These are phyloP conservation scores for Dendrocalamus latiflorus DNA, from an alignment of 202 grass and related monocot genomes.

Conservation along the genomic window DNA sequence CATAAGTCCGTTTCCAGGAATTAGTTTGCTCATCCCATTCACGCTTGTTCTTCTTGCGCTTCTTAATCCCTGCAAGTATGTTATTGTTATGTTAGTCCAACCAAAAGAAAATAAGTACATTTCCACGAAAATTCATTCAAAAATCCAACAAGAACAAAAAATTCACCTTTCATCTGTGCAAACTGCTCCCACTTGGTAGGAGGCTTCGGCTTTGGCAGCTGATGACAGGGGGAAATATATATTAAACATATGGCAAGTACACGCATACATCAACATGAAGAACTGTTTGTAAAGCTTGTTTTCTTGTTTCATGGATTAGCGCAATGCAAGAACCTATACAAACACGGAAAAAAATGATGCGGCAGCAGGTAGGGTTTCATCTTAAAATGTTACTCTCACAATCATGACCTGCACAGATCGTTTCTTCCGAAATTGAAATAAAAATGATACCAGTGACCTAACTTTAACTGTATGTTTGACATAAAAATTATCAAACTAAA, in stretches of 20 bases:
- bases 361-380: background rate
- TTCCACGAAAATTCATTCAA: background rate
- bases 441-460: background rate
- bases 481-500: background rate
- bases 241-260: background rate
- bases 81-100: background rate
- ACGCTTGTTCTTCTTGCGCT: constrained; percentile 82
- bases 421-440: background rate
- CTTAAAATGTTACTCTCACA: background rate
- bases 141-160: background rate
- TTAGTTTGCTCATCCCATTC: constrained; percentile 81
- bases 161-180: constrained; percentile 78
- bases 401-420: background rate
- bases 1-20: constrained; percentile 78
- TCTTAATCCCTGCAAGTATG: constrained; percentile 57
- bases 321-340: background rate
- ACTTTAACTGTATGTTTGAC: background rate
- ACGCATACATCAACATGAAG: background rate
- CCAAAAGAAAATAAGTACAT: background rate
- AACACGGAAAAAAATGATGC: no score
- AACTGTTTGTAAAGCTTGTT: background rate
- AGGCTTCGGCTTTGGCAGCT: constrained; percentile 83
- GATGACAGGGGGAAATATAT: background rate
- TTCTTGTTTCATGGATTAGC: background rate
- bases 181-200: constrained; percentile 95